A percentile compares a stretch with the other conserved stretches of the same genome.
These are phyloP conservation scores for Linum tenue DNA, from an alignment of 345 rosid genomes.

Conservation along the genomic window DNA sequence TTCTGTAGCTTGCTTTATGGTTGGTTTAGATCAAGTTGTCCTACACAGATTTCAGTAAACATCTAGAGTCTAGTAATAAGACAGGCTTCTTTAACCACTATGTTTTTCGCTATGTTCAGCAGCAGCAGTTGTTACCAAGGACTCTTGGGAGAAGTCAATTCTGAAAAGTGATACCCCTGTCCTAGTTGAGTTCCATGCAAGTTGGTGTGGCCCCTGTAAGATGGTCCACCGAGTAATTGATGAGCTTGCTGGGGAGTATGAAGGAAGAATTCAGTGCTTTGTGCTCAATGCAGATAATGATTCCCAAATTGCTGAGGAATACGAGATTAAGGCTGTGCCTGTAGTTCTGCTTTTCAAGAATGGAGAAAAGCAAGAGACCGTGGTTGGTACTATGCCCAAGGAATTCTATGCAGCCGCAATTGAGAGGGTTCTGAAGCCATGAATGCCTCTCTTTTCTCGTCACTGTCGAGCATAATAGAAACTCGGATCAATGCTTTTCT, in stretches of 20 bases:
- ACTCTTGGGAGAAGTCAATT: constrained; percentile 57
- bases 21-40: neutral
- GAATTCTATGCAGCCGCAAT: constrained; percentile 81
- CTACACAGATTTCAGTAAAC: neutral
- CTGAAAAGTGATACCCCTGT: constrained; percentile 59
- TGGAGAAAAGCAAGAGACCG: constrained; percentile 61
- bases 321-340: constrained; percentile 85
- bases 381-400: constrained; percentile 94
- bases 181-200: constrained; percentile 81
- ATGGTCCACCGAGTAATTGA: constrained; percentile 57
- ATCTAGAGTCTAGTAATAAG: neutral
- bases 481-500: neutral
- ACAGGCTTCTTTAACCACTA: constrained; percentile 8
- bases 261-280: constrained; percentile 60
- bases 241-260: constrained; percentile 75
- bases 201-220: constrained; percentile 65
- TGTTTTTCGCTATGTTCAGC: constrained; percentile 36
- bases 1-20: constrained; percentile 8
- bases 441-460: constrained; percentile 7
- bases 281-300: constrained; percentile 66
- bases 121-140: constrained; percentile 35
- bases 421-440: constrained; percentile 63
- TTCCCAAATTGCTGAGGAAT: constrained; percentile 59
- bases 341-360: constrained; percentile 83
- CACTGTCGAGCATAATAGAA: neutral